These are phyloP conservation scores for Pseudogymnoascus sp. DNA, from an alignment of 2,329 filamentous ascomycete species.

Conservation along the genomic window DNA sequence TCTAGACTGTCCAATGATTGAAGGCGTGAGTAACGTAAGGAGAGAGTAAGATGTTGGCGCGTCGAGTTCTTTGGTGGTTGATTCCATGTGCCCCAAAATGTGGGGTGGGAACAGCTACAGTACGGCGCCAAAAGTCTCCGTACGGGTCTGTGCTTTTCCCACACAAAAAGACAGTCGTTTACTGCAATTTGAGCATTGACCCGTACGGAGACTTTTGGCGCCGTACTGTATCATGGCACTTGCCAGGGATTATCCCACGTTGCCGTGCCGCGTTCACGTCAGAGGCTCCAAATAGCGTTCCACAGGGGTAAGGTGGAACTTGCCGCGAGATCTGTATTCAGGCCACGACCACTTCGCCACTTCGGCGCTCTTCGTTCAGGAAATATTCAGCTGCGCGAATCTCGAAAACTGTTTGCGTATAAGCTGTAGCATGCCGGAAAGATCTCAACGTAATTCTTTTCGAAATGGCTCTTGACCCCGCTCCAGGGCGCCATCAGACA, in stretches of 20 bases:
- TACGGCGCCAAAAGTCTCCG: too few species aligned
- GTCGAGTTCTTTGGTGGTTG: constrained; percentile 11
- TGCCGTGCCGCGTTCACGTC: not conserved
- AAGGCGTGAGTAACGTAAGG: constrained; percentile 21
- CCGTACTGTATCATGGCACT: not conserved
- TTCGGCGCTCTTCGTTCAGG: not conserved
- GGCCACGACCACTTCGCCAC: constrained; percentile 2
- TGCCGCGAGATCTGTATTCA: constrained; percentile 6
- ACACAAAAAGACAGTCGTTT: too few species aligned
- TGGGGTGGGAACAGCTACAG: constrained; percentile 15
- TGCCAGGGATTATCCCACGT: constrained; percentile 7
- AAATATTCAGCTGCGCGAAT: not conserved
- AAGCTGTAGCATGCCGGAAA: not conserved
- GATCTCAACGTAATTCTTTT: not conserved
- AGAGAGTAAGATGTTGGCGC: constrained; percentile 22
- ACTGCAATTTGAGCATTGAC: too few species aligned
- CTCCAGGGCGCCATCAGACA: constrained; percentile 43
- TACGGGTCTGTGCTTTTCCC: too few species aligned
- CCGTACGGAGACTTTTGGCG: too few species aligned
- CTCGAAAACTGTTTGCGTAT: not conserved
- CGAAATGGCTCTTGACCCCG: constrained; percentile 57
- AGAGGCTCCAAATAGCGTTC: constrained; percentile 1
- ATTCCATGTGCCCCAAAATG: constrained; percentile 18
- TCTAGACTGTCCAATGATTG: not conserved
- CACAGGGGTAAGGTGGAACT: constrained; percentile 8